Evolutionary conservation across 768 basidiomycete species (phyloP).

Genomic region (Mycena olivaceomarginata): DNA sequence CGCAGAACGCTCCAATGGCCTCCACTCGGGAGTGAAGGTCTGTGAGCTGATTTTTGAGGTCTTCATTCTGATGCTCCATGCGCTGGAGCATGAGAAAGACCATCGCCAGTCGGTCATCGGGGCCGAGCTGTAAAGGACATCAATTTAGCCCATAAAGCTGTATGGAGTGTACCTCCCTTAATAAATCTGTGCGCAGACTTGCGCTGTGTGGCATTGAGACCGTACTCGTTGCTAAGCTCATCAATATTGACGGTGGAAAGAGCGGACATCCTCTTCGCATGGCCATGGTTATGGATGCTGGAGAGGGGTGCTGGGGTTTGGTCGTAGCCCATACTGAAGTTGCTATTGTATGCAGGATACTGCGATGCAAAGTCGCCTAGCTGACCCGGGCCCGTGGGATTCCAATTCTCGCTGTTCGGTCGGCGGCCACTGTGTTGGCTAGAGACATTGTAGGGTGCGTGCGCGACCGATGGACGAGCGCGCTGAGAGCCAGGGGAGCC

Average conservation of each 20-base stretch:
- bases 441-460: background rate
- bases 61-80: background rate
- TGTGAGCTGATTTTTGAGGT: background rate
- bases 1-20: background rate
- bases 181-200: background rate
- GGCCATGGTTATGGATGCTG: background rate
- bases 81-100: background rate
- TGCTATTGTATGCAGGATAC: background rate
- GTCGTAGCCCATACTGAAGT: background rate
- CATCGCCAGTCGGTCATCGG: background rate
- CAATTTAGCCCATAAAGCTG: background rate
- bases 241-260: conserved; percentile 2
- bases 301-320: background rate
- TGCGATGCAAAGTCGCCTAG: background rate
- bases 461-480: background rate
- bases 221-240: conserved; percentile 11
- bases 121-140: background rate
- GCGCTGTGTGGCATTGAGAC: background rate
- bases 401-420: background rate
- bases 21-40: background rate
- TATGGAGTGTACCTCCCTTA: background rate
- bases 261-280: background rate
- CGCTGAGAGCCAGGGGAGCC: background rate
- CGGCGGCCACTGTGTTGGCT: background rate
- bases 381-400: background rate